Evolutionary conservation across 129 eudicot genomes (phyloP).

Genomic region (Solidago caesia): DNA sequence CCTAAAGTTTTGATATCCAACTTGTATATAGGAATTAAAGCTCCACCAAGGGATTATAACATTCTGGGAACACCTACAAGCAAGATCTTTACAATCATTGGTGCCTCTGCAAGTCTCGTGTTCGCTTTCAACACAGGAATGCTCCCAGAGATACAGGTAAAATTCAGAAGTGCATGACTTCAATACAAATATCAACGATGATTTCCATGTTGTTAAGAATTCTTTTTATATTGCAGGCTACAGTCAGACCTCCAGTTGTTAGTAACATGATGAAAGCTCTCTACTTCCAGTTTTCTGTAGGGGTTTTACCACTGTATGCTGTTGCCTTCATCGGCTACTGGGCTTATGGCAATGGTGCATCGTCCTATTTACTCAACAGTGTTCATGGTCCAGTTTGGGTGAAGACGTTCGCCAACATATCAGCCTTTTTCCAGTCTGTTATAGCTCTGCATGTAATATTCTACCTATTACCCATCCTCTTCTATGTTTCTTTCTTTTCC

Average conservation of each 20-base stretch:
- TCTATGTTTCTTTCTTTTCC: no score
- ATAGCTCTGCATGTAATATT: constrained; percentile 74
- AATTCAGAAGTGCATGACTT: neutral
- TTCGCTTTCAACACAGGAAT: constrained; percentile 95
- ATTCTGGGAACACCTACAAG: constrained; percentile 49
- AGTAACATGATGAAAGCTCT: constrained; percentile 92
- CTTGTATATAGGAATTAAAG: constrained; percentile 47
- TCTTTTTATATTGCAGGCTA: constrained; percentile 56
- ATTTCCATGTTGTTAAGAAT: neutral
- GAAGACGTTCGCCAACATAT: constrained; percentile 57
- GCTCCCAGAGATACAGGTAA: constrained; percentile 98
- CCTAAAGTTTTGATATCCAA: neutral
- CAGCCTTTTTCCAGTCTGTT: constrained; percentile 73
- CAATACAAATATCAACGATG: constrained; percentile 13
- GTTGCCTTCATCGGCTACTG: constrained; percentile 81
- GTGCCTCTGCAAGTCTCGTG: constrained; percentile 88
- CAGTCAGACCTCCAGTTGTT: constrained; percentile 80
- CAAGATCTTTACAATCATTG: constrained; percentile 68
- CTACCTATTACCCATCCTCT: constrained; percentile 1
- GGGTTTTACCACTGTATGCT: constrained; percentile 71
- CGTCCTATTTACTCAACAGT: constrained; percentile 66
- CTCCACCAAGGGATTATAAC: constrained; percentile 78
- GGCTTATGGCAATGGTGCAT: constrained; percentile 80
- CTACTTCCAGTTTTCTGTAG: constrained; percentile 78
- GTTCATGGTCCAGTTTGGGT: constrained; percentile 79